Conservation (phyloP, 1,284 basidiomycete species). For the Cystobasidium pallidum region DNA sequence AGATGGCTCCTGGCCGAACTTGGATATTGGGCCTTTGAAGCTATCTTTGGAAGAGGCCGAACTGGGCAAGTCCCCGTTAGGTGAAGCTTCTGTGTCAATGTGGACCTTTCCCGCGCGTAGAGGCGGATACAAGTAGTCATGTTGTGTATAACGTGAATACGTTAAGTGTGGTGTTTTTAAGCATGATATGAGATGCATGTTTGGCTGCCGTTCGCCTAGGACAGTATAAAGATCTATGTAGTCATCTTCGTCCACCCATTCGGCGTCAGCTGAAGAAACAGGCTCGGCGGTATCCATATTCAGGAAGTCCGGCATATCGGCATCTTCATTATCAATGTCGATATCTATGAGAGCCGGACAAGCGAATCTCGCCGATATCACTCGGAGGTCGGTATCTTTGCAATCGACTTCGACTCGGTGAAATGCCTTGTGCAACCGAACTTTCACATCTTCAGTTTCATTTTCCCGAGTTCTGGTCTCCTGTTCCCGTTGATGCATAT, state of each 20-base stretch:
- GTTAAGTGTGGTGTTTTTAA: constrained; percentile 80
- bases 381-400: constrained; percentile 75
- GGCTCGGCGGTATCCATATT: constrained; percentile 48
- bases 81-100: constrained; percentile 50
- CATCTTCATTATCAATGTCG: constrained; percentile 45
- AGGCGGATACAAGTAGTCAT: constrained; percentile 17
- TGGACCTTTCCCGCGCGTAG: constrained; percentile 52
- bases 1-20: constrained; percentile 85
- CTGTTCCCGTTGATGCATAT: constrained; percentile 90
- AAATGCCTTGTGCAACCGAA: constrained; percentile 78
- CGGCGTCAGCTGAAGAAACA: constrained; percentile 48
- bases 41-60: neutral
- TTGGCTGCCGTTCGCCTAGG: constrained; percentile 63
- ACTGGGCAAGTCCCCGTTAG: neutral
- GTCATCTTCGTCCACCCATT: constrained; percentile 81
- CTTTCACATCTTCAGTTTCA: constrained; percentile 59
- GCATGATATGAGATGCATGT: constrained; percentile 71
- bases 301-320: constrained; percentile 36
- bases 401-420: constrained; percentile 88
- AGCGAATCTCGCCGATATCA: constrained; percentile 74
- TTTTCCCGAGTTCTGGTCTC: constrained; percentile 63
- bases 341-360: constrained; percentile 65
- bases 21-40: constrained; percentile 58
- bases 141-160: constrained; percentile 63
- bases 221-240: constrained; percentile 79